Conservation (phyloP, 2,329 filamentous ascomycete species). For the Diaporthe helianthi region DNA sequence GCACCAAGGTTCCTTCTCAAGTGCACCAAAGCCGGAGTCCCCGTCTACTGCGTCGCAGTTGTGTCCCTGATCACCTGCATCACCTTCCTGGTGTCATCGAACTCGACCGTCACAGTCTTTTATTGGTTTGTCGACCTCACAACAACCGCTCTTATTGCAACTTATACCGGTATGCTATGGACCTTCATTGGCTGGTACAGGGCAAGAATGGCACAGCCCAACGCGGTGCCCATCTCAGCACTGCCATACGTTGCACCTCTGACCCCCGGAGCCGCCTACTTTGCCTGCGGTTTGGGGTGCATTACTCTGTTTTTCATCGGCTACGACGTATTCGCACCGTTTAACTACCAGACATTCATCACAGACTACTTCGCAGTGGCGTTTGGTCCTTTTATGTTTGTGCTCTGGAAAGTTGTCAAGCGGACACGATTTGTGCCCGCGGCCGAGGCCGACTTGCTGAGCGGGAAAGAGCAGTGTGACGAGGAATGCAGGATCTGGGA, state of each 20-base stretch:
- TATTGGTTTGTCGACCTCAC: slow-evolving; percentile 42
- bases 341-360: slow-evolving; percentile 48
- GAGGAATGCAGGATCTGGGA: slow-evolving; percentile 42
- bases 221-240: slow-evolving; percentile 48
- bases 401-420: slow-evolving; percentile 66
- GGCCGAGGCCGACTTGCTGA: slow-evolving; percentile 60
- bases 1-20: slow-evolving; percentile 49
- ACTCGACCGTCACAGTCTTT: slow-evolving; percentile 43
- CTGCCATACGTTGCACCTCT: slow-evolving; percentile 58
- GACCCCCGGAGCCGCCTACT: slow-evolving; percentile 45
- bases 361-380: slow-evolving; percentile 52
- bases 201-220: slow-evolving; percentile 58
- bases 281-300: slow-evolving; percentile 3
- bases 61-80: slow-evolving; percentile 42
- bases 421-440: slow-evolving; percentile 57
- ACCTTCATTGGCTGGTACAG: slow-evolving; percentile 55
- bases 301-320: slow-evolving; percentile 60
- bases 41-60: slow-evolving; percentile 42
- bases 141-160: slow-evolving; percentile 48
- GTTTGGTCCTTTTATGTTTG: slow-evolving; percentile 54
- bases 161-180: slow-evolving; percentile 51
- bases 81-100: slow-evolving; percentile 44
- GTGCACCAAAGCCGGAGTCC: slow-evolving; percentile 51
- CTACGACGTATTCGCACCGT: slow-evolving; percentile 59
- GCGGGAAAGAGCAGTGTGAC: slow-evolving; percentile 65